Conservation (phyloP, 345 rosid species). For the Populus nigra region DNA sequence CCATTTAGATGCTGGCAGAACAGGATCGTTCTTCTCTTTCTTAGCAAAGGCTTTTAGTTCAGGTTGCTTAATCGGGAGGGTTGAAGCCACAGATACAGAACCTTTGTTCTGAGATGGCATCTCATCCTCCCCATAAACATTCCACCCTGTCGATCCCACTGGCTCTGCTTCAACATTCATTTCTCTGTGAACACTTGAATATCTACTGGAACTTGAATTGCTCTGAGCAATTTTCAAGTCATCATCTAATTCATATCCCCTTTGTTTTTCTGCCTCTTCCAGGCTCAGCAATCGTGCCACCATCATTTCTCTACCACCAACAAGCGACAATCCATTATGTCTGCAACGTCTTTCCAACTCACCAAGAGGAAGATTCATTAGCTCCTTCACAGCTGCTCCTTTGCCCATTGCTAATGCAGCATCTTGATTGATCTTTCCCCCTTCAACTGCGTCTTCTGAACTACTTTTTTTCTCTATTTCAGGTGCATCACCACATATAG, state of each 20-base stretch:
- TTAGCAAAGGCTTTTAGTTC: slow-evolving; percentile 58
- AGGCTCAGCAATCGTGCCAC: slow-evolving; percentile 87
- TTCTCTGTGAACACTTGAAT: slow-evolving; percentile 51
- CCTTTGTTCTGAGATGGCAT: slow-evolving; percentile 36
- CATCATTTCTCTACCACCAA: slow-evolving; percentile 98
- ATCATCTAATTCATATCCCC: slow-evolving; percentile 73
- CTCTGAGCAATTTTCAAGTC: slow-evolving; percentile 59
- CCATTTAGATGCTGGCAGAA: slow-evolving; percentile 94
- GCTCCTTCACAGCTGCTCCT: slow-evolving; percentile 87
- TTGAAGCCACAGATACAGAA: slow-evolving; percentile 38
- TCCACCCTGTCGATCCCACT: slow-evolving; percentile 45
- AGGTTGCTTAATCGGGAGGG: slow-evolving; percentile 59
- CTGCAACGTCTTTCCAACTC: slow-evolving; percentile 98
- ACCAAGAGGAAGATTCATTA: slow-evolving; percentile 77
- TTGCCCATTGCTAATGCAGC: slow-evolving; percentile 93
- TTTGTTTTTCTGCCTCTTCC: slow-evolving; percentile 92
- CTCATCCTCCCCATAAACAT: slow-evolving; percentile 45
- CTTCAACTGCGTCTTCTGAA: slow-evolving; percentile 45
- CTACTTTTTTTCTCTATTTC: slow-evolving; percentile 65
- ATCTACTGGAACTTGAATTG: slow-evolving; percentile 48
- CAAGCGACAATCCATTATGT: slow-evolving; percentile 93
- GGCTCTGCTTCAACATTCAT: slow-evolving; percentile 46
- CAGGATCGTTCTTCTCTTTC: slow-evolving; percentile 73
- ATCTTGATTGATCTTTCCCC: slow-evolving; percentile 62
- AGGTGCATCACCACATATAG: slow-evolving; percentile 83